Evolutionary conservation across 352 stramenopile genomes (phyloP).

Genomic region (Pythium biforme): DNA sequence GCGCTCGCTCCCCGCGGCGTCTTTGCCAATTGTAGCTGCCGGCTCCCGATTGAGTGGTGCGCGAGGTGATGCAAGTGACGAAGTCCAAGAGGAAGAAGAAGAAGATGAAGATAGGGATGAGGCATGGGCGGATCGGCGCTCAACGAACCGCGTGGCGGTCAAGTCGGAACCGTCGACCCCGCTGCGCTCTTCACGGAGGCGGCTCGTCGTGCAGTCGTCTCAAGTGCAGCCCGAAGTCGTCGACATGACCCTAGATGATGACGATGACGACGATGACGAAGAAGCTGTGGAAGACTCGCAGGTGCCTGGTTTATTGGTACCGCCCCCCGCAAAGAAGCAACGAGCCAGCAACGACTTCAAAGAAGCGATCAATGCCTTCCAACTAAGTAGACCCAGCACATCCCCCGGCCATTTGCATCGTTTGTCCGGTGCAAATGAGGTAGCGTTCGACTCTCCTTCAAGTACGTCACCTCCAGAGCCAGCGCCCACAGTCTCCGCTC

Average conservation of each 20-base stretch:
- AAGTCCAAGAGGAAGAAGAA: slow-evolving; percentile 3
- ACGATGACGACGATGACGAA: slow-evolving; percentile 21
- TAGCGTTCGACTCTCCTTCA: slow-evolving; percentile 16
- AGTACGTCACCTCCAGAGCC: neutral
- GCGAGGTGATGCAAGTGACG: neutral
- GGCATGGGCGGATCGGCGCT: slow-evolving; percentile 6
- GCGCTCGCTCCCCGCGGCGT: neutral
- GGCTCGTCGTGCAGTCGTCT: slow-evolving; percentile 10
- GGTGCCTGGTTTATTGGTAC: slow-evolving; percentile 6
- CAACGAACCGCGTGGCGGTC: neutral
- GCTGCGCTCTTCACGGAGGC: slow-evolving; percentile 1
- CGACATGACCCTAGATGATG: slow-evolving; percentile 25
- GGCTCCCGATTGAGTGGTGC: slow-evolving; percentile 1
- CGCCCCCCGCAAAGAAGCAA: slow-evolving; percentile 23
- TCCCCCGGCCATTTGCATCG: slow-evolving; percentile 10
- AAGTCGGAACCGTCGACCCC: neutral
- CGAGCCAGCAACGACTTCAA: slow-evolving; percentile 52
- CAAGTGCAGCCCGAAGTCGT: slow-evolving; percentile 15
- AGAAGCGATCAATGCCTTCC: slow-evolving; percentile 46
- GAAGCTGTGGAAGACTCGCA: slow-evolving; percentile 30
- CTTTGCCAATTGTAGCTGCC: slow-evolving; percentile 3
- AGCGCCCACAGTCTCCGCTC: neutral
- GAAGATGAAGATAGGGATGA: slow-evolving; percentile 6
- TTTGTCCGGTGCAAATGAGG: slow-evolving; percentile 17
- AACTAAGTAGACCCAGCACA: slow-evolving; percentile 13